Evolutionary conservation across 176 grass and related monocot species (phyloP).

Genomic region (Ananas comosus): DNA sequence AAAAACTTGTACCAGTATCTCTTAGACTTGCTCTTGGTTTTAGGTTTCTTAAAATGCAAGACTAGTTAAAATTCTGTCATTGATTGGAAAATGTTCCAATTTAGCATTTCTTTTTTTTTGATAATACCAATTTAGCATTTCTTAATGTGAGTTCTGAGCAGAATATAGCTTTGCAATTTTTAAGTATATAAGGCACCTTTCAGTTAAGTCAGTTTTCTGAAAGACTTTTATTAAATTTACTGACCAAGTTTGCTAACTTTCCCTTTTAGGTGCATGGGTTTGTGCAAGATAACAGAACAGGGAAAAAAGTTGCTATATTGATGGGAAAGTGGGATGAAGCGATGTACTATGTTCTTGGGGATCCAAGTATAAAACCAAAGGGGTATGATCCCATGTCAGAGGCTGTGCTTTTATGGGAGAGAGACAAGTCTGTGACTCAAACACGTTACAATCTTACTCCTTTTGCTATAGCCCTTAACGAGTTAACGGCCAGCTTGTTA

Average conservation of each 20-base stretch:
- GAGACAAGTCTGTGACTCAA: conserved; percentile 64
- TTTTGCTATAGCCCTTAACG: conserved; percentile 91
- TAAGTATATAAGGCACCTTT: too few species aligned
- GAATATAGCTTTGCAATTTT: too few species aligned
- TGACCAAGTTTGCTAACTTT: not conserved
- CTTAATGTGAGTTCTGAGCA: too few species aligned
- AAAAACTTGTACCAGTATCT: too few species aligned
- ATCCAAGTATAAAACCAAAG: conserved; percentile 73
- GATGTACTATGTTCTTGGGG: conserved; percentile 91
- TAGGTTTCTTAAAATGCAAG: too few species aligned
- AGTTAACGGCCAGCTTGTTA: conserved; percentile 44
- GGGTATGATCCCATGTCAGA: conserved; percentile 95
- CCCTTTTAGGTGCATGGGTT: conserved; percentile 73
- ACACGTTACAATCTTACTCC: conserved; percentile 91
- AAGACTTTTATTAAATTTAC: not conserved
- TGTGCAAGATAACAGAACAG: conserved; percentile 91
- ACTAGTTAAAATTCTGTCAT: too few species aligned
- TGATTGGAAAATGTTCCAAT: too few species aligned
- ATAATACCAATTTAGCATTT: too few species aligned
- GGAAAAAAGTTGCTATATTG: conserved; percentile 81
- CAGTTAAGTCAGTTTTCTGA: not conserved
- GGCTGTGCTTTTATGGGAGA: conserved; percentile 84
- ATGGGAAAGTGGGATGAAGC: conserved; percentile 99
- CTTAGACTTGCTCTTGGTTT: too few species aligned
- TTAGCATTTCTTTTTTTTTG: too few species aligned